Evolutionary conservation across 2,329 filamentous ascomycete genomes (phyloP).

Genomic region (Arachnomyces sp.): DNA sequence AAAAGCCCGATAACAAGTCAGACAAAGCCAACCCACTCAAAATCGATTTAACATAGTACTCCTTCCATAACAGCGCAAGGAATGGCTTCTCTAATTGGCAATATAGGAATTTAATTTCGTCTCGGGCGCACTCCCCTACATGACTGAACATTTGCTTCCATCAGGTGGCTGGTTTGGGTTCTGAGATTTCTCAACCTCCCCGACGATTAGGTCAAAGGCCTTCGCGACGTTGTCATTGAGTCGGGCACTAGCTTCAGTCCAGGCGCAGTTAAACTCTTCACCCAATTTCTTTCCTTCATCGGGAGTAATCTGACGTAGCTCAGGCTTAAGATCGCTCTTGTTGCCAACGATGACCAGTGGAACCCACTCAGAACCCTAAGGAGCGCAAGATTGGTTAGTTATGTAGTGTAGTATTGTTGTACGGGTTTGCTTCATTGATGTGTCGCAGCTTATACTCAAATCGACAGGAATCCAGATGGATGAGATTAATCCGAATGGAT

Average conservation of each 20-base stretch:
- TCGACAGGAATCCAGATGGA: constrained; percentile 1
- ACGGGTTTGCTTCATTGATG: not conserved
- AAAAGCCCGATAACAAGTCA: too few species aligned
- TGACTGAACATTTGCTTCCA: constrained; percentile 73
- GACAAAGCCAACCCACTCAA: too few species aligned
- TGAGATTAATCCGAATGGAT: constrained; percentile 3
- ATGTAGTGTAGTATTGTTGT: constrained; percentile 1
- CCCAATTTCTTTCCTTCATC: constrained; percentile 81
- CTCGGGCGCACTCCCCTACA: constrained; percentile 48
- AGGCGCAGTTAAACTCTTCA: constrained; percentile 83
- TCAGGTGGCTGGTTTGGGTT: constrained; percentile 78
- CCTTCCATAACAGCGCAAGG: constrained; percentile 15
- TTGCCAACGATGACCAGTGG: constrained; percentile 94
- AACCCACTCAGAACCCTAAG: constrained; percentile 82
- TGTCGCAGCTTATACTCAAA: too few species aligned
- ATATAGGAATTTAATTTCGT: constrained; percentile 13
- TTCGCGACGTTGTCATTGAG: constrained; percentile 91
- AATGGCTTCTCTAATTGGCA: not conserved
- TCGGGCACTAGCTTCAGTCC: constrained; percentile 88
- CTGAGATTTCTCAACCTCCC: constrained; percentile 87
- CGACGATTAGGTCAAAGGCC: constrained; percentile 90
- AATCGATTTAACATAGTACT: constrained; percentile 8
- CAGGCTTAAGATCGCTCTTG: constrained; percentile 87
- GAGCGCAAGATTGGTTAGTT: constrained; percentile 7
- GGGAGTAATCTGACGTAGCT: constrained; percentile 81